phyloP scores from a whole-genome alignment of 805 yeast species.

The Metschnikowia colocasiae region DNA sequence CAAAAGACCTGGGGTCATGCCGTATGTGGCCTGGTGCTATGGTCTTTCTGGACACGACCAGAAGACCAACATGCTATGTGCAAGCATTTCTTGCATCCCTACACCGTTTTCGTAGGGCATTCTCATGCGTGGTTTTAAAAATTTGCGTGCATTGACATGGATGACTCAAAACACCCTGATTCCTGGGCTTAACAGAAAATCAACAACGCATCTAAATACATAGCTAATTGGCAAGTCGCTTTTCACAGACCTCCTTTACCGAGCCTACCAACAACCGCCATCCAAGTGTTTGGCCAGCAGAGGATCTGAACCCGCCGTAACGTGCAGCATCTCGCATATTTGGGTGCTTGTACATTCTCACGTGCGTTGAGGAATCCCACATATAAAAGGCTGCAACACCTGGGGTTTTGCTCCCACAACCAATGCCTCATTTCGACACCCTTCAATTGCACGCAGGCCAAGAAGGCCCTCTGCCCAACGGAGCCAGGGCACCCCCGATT shows the following conservation, averaged over 20 bases:
- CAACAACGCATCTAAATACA: no score
- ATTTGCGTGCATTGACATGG: background rate
- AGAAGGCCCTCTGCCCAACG: conserved; percentile 57
- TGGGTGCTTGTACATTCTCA: conserved; percentile 1
- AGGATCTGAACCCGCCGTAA: background rate
- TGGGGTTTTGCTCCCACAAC: background rate
- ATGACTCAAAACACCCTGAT: background rate
- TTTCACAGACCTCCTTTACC: no score
- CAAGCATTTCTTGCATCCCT: no score
- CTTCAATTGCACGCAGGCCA: conserved; percentile 96
- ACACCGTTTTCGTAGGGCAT: no score
- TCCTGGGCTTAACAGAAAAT: no score
- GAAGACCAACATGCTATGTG: no score
- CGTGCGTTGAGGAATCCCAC: conserved; percentile 3
- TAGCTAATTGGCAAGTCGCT: no score
- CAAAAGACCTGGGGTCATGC: no score
- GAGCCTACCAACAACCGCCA: no score
- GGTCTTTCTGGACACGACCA: no score
- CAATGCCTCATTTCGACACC: conserved; percentile 75
- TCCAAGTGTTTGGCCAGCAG: background rate
- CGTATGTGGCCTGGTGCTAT: no score
- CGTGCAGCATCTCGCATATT: background rate
- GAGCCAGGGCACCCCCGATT: conserved; percentile 89
- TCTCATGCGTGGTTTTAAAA: background rate
- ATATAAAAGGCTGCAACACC: conserved; percentile 1